Conservation (phyloP, 768 basidiomycete genomes). For the Lactarius akahatsu region DNA sequence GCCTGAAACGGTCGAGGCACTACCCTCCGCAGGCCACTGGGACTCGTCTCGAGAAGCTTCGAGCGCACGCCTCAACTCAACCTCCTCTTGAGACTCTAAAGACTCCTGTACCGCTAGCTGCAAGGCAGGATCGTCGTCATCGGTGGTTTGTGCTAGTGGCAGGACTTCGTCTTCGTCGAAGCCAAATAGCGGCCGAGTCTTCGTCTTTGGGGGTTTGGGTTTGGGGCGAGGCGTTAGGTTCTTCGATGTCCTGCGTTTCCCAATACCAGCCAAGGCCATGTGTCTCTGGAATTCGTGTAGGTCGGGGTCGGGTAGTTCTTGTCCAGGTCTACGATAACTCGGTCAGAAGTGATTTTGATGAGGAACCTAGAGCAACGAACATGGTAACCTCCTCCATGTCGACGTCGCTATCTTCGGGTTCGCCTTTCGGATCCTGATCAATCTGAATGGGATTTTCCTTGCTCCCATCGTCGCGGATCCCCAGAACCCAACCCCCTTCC, state of each 20-base stretch:
- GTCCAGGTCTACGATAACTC: constrained; percentile 25
- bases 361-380: constrained; percentile 41
- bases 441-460: constrained; percentile 83
- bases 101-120: constrained; percentile 64
- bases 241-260: constrained; percentile 46
- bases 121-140: constrained; percentile 56
- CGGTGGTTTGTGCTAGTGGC: constrained; percentile 35
- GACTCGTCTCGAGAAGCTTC: constrained; percentile 33
- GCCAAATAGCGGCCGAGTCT: constrained; percentile 53
- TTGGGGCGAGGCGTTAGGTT: constrained; percentile 34
- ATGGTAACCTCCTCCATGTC: constrained; percentile 84
- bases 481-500: constrained; percentile 92
- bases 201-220: constrained; percentile 38
- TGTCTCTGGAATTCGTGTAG: constrained; percentile 59
- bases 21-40: constrained; percentile 19
- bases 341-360: constrained; percentile 7
- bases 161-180: constrained; percentile 47
- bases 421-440: constrained; percentile 53
- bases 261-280: constrained; percentile 62
- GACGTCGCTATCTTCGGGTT: constrained; percentile 39
- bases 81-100: constrained; percentile 43
- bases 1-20: constrained; percentile 4
- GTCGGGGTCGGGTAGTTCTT: constrained; percentile 53
- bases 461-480: constrained; percentile 85
- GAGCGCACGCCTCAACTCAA: constrained; percentile 34